Percentiles rank a stretch among this genome's conserved stretches.
phyloP scores from a whole-genome alignment of 2,329 filamentous ascomycete genomes.

The Intubia oerlemansii region DNA sequence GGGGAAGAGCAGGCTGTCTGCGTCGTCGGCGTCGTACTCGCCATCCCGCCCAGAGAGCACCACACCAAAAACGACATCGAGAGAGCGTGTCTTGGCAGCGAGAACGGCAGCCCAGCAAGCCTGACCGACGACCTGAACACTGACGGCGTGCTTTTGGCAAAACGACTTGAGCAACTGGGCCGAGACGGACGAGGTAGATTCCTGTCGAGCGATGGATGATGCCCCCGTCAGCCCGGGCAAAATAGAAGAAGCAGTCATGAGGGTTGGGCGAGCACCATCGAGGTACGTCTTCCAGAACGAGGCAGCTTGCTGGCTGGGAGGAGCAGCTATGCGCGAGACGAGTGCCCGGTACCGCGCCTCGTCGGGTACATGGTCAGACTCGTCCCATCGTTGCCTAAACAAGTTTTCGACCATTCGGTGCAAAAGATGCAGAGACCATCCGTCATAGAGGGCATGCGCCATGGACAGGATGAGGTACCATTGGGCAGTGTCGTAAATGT shows the following conservation, averaged over 20 bases:
- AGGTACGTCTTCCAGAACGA: slow-evolving; percentile 56
- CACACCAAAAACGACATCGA: slow-evolving; percentile 66
- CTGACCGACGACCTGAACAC: slow-evolving; percentile 55
- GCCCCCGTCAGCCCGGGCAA: too few species aligned
- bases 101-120: slow-evolving; percentile 55
- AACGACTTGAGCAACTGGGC: slow-evolving; percentile 26
- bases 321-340: too few species aligned
- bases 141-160: slow-evolving; percentile 46
- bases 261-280: slow-evolving; percentile 22
- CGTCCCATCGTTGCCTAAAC: slow-evolving; percentile 42
- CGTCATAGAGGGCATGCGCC: slow-evolving; percentile 76
- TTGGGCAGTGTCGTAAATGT: slow-evolving; percentile 9
- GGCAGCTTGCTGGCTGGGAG: too few species aligned
- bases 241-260: too few species aligned
- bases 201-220: too few species aligned
- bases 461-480: slow-evolving; percentile 44
- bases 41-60: slow-evolving; percentile 72
- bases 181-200: slow-evolving; percentile 21
- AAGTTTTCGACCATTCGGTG: slow-evolving; percentile 42
- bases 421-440: slow-evolving; percentile 58
- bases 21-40: slow-evolving; percentile 44
- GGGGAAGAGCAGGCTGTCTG: slow-evolving; percentile 54
- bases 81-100: slow-evolving; percentile 34
- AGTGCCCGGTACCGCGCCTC: too few species aligned
- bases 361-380: slow-evolving; percentile 59